Percentiles rank a stretch among this genome's conserved stretches.
phyloP scores from a whole-genome alignment of 2,329 filamentous ascomycete genomes.

The Diaporthe batatas region DNA sequence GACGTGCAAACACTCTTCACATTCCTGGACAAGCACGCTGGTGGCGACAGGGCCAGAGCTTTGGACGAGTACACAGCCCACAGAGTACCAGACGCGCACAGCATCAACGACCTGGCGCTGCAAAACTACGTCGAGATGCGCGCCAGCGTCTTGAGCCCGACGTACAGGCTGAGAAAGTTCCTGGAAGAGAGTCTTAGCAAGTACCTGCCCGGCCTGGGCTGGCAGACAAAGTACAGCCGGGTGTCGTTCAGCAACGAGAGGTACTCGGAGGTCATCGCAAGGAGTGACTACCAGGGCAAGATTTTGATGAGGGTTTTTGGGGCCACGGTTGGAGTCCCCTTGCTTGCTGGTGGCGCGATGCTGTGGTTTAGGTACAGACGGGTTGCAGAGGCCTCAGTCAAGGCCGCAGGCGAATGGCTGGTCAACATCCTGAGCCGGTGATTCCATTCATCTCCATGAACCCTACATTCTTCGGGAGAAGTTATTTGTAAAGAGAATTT shows the following conservation, averaged over 20 bases:
- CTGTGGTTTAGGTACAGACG: constrained; percentile 39
- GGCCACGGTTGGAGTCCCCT: constrained; percentile 47
- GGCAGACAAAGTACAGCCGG: constrained; percentile 91
- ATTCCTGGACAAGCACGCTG: constrained; percentile 77
- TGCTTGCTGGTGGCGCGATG: constrained; percentile 41
- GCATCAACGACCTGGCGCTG: constrained; percentile 92
- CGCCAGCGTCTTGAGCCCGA: constrained; percentile 80
- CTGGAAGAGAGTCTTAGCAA: constrained; percentile 87
- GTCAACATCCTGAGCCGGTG: constrained; percentile 23
- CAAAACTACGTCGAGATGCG: constrained; percentile 97
- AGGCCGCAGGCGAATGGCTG: constrained; percentile 16
- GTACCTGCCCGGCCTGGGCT: constrained; percentile 82
- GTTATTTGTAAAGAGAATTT: neutral
- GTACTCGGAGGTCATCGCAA: constrained; percentile 84
- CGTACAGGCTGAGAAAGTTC: constrained; percentile 85
- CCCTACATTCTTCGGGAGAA: too few relatives aligned
- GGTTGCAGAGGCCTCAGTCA: constrained; percentile 24
- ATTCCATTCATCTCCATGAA: neutral
- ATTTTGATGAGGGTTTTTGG: constrained; percentile 65
- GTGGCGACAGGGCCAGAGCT: constrained; percentile 71
- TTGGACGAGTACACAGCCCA: constrained; percentile 81
- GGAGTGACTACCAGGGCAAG: constrained; percentile 77
- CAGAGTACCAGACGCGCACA: constrained; percentile 82
- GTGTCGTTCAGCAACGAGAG: constrained; percentile 94
- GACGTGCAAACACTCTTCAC: constrained; percentile 92